Evolutionary conservation across 1,284 basidiomycete genomes (phyloP), one percentile per base, ranked within the genome.

Genomic region (Sporisorium iseilematis-ciliati): DNA sequence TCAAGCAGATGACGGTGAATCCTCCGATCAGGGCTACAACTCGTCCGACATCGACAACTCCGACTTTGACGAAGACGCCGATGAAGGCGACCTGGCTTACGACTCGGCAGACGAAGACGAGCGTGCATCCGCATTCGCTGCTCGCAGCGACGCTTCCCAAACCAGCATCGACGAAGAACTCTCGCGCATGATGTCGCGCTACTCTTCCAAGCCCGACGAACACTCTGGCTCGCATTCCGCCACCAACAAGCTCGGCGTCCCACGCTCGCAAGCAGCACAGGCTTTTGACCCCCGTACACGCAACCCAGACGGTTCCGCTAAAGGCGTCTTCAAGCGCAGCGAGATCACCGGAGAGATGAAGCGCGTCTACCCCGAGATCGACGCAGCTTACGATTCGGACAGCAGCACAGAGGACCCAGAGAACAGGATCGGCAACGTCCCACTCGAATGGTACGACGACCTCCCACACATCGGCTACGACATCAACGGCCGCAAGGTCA

Each of bases 361-460:
- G 88, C 90, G 91, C 66, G 92, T 97, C 64, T 99, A 87, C 78
- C 93, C 94, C 48, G 92, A 94, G 78, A 96, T 97, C 84, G 94
- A 97, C 82, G 92, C 96, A 18, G 92, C 93, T 57, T 99, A 99
- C 86, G 95, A 97, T 82, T 95, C 93, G 54, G 96, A 99, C 87
- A 95, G 93, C 52, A 95, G 93, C 49, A 98, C 94, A 1, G 96
- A 99, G 88, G 94, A 99, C 79, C 90, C 91, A 71, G 92, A 93
- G 38, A 99, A 98, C 86, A 92, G 95, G 64, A 91, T 97, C 78
- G 97, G 97, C 65, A 91, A 97, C 87, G 89, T 99, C 61, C 97
- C 97, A 49, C 91, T 94, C 88, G 94, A 98, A 85, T 99, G 96
- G 94, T 99, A 99, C 87, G 97, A 99, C 86, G 96, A 99, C 87